phyloP scores from a whole-genome alignment of 192 early-diverging fungal genomes.

The Cladochytrium replicatum region DNA sequence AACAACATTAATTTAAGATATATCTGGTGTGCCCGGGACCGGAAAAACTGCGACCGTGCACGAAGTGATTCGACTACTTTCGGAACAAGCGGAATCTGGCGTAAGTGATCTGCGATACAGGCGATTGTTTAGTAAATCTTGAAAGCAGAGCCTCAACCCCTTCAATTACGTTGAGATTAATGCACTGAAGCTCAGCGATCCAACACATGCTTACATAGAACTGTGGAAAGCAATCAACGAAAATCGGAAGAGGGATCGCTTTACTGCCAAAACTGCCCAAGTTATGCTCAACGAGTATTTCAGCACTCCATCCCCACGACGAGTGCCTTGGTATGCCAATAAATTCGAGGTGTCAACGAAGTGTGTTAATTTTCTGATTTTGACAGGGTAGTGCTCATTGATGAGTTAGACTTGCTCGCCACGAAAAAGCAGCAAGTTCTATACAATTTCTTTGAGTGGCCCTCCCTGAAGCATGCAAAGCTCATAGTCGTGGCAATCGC shows the following conservation, averaged over 20 bases:
- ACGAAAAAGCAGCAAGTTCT: constrained; percentile 86
- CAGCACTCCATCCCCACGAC: constrained; percentile 36
- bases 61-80: constrained; percentile 67
- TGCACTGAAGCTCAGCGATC: constrained; percentile 93
- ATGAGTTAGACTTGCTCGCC: constrained; percentile 91
- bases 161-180: constrained; percentile 95
- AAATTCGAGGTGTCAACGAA: constrained; percentile 11
- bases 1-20: constrained; percentile 38
- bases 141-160: constrained; percentile 18
- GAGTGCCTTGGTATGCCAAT: constrained; percentile 29
- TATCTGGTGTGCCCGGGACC: constrained; percentile 93
- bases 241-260: no score
- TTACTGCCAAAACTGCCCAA: constrained; percentile 66
- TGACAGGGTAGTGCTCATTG: constrained; percentile 82
- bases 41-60: constrained; percentile 95
- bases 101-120: constrained; percentile 23
- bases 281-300: constrained; percentile 63
- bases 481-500: constrained; percentile 92
- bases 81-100: constrained; percentile 41
- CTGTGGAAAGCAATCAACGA: constrained; percentile 68
- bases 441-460: constrained; percentile 99
- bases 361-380: constrained; percentile 3
- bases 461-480: constrained; percentile 66
- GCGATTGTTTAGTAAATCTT: no score
- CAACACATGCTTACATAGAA: constrained; percentile 71